Base-by-base conservation (phyloP, 495 filamentous ascomycete species). In the Cairneyella variabilis region DNA sequence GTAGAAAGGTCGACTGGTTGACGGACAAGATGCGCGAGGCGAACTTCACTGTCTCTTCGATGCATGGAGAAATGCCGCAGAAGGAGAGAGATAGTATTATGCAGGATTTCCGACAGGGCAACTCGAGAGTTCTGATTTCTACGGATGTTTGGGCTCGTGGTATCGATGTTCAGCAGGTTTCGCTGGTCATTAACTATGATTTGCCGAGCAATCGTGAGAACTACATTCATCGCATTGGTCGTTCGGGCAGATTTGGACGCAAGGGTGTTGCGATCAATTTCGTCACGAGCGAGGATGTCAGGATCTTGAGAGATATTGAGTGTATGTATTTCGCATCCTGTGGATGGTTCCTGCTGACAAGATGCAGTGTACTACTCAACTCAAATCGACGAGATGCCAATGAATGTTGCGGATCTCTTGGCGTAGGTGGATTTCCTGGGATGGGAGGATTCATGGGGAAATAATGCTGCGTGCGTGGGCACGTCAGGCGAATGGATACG, bases 211-310 rank as follows among this genome's bases (percentile, higher is more conserved):
- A 99, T 75, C 91, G 93, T 82, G 93, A 99, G 73, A 99, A 99
- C 74, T 99, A 99, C 71, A 97, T 99, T 68, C 93, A 99, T 71
- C 83, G 93, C 59, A 99, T 99, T 64, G 93, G 93, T 69, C 85
- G 93, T 67, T 88, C 87, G 68, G 93, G 93, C 65, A 85, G 93
- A 60, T 99, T 99, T 71, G 93, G 93, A 57, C 82, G 93, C 43
- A 99, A 99, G 77, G 93, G 93, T 78, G 93, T 99, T 60, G 93
- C 93, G 9, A 99, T 99, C 79, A 99, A 99, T 76, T 99, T 99
- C 59, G 93, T 99, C 51, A 99, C 93, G 1, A 89, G 81, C 65
- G 93, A 99, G 57, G 93, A 99, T 68, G 93, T 99, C 44, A 84
- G 95, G 60, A 99, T 99, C 68, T 78, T 99, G 64, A 83, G 93